Percentiles rank a stretch among this genome's conserved stretches.
phyloP scores from a whole-genome alignment of 345 rosid genomes.

The Arabidopsis suecica region DNA sequence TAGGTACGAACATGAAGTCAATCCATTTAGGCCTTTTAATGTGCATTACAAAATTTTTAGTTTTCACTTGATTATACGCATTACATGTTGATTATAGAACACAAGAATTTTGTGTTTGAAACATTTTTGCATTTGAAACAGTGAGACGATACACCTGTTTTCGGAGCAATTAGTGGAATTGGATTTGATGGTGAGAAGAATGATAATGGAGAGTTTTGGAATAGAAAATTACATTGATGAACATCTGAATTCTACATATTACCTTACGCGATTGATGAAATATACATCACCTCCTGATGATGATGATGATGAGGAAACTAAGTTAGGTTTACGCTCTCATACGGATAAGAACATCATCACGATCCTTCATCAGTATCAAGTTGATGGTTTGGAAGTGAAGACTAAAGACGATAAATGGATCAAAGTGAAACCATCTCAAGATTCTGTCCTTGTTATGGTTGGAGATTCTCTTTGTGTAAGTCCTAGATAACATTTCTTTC shows the following conservation, averaged over 20 bases:
- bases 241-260: constrained; percentile 43
- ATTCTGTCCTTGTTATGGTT: constrained; percentile 52
- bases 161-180: constrained; percentile 45
- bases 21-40: too few species aligned
- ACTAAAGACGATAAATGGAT: constrained; percentile 60
- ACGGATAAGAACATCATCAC: constrained; percentile 66
- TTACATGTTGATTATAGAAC: neutral
- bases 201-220: constrained; percentile 67
- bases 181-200: constrained; percentile 54
- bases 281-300: constrained; percentile 30
- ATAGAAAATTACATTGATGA: constrained; percentile 49
- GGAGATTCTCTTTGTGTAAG: constrained; percentile 62
- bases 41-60: too few species aligned
- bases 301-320: constrained; percentile 47
- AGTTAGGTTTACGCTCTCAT: constrained; percentile 52
- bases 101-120: too few species aligned
- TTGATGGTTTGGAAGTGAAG: constrained; percentile 57
- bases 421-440: constrained; percentile 52
- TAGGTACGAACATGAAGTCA: constrained; percentile 28
- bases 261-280: constrained; percentile 31
- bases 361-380: constrained; percentile 60
- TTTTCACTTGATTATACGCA: too few species aligned
- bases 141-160: constrained; percentile 40
- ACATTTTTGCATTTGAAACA: constrained; percentile 17
- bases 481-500: neutral